Percentiles rank a stretch among this genome's conserved stretches.
Conservation (phyloP, 2,329 filamentous ascomycete genomes). For the Venturia nashicola region DNA sequence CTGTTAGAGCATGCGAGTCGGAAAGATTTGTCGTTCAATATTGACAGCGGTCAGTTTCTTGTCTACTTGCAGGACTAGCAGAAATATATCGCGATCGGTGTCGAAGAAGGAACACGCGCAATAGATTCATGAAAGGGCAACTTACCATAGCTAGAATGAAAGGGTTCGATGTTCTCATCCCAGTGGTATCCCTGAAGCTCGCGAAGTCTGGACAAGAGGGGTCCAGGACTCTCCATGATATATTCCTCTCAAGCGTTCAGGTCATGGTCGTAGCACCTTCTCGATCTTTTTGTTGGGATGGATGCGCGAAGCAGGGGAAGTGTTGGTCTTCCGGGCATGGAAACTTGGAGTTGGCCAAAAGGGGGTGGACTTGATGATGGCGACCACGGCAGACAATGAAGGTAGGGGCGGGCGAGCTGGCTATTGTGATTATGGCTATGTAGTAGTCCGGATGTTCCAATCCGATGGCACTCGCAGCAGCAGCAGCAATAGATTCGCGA, state of each 20-base stretch:
- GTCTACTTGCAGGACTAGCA: not conserved
- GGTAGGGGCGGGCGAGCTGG: not conserved
- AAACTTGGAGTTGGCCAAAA: not conserved
- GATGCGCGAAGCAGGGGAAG: not conserved
- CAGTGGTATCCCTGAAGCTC: constrained; percentile 28
- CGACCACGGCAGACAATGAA: not conserved
- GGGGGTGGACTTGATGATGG: not conserved
- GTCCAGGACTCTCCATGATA: constrained; percentile 14
- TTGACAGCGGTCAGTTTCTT: not conserved
- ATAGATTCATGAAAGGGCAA: not conserved
- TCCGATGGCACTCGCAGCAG: not conserved
- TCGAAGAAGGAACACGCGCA: not conserved
- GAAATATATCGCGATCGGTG: not conserved
- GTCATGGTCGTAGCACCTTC: not conserved
- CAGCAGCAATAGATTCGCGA: not conserved
- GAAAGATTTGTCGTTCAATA: not conserved
- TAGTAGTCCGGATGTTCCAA: not conserved
- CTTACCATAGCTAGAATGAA: constrained; percentile 30
- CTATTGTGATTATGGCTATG: not conserved
- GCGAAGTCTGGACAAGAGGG: constrained; percentile 21
- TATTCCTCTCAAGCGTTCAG: not conserved
- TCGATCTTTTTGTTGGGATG: not conserved
- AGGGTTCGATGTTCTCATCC: constrained; percentile 30
- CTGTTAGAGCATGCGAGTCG: not conserved
- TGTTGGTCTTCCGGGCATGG: not conserved